A percentile compares a stretch with the other conserved stretches of the same genome.
Evolutionary conservation across 345 rosid genomes (phyloP).

Genomic region (Fremontodendron californicum): DNA sequence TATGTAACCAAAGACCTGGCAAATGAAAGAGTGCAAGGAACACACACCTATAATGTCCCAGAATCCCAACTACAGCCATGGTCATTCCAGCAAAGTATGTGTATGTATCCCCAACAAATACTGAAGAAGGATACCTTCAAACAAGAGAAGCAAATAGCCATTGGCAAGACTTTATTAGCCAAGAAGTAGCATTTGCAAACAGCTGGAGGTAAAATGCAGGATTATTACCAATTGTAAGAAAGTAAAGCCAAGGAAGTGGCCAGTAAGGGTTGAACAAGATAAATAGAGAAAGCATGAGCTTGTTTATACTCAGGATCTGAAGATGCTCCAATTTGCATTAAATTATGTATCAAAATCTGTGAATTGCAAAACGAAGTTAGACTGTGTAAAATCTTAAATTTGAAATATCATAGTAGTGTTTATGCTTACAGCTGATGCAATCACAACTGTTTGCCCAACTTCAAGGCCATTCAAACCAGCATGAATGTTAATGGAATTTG

Average conservation of each 20-base stretch:
- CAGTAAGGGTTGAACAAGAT: slow-evolving; percentile 89
- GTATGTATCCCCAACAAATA: slow-evolving; percentile 97
- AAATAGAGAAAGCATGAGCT: slow-evolving; percentile 95
- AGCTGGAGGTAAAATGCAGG: neutral
- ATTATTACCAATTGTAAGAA: slow-evolving; percentile 74
- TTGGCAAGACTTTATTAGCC: slow-evolving; percentile 14
- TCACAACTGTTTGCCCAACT: slow-evolving; percentile 95
- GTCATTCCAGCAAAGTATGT: slow-evolving; percentile 98
- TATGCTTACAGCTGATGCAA: slow-evolving; percentile 84
- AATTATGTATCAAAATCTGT: slow-evolving; percentile 86
- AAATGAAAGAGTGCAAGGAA: neutral
- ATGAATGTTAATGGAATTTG: slow-evolving; percentile 94
- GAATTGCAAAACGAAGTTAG: slow-evolving; percentile 32
- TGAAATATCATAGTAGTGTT: slow-evolving; percentile 11
- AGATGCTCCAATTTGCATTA: slow-evolving; percentile 96
- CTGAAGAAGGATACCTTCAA: slow-evolving; percentile 92
- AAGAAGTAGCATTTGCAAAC: slow-evolving; percentile 8
- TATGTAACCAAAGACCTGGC: neutral
- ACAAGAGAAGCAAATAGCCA: slow-evolving; percentile 13
- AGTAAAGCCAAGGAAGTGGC: slow-evolving; percentile 88
- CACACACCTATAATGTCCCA: slow-evolving; percentile 84
- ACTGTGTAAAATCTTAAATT: slow-evolving; percentile 10
- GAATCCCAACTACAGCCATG: slow-evolving; percentile 92
- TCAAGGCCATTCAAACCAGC: slow-evolving; percentile 99
- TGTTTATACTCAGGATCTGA: slow-evolving; percentile 68